A percentile compares a stretch with the other conserved stretches of the same genome.
phyloP scores from a whole-genome alignment of 2,329 filamentous ascomycete genomes.

The Xylaria sp. region DNA sequence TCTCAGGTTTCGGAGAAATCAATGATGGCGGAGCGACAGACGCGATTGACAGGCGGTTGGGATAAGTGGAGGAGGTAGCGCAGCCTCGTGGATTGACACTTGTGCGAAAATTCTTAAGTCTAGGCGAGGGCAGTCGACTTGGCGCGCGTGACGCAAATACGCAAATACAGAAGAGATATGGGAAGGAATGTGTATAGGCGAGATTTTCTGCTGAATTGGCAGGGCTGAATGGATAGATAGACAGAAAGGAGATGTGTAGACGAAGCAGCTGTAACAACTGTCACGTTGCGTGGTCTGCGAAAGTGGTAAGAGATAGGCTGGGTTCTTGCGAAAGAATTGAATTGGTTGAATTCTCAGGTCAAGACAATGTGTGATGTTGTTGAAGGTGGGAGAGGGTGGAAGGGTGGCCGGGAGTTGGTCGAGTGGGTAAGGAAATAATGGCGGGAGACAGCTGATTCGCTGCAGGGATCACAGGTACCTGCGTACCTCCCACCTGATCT shows the following conservation, averaged over 20 bases:
- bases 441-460: not conserved
- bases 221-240: slow-evolving; percentile 1
- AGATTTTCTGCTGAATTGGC: not conserved
- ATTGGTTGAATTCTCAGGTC: slow-evolving; percentile 16
- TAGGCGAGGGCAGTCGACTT: slow-evolving; percentile 4
- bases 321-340: slow-evolving; percentile 3
- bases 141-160: not conserved
- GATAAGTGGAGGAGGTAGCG: not conserved
- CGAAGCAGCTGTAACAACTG: slow-evolving; percentile 1
- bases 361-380: slow-evolving; percentile 12
- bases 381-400: slow-evolving; percentile 9
- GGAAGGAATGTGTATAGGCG: not conserved
- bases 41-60: slow-evolving; percentile 1
- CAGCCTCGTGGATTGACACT: not conserved
- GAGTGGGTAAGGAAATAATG: not conserved
- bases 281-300: not conserved
- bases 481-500: not conserved
- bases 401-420: slow-evolving; percentile 2
- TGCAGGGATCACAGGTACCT: not conserved
- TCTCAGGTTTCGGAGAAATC: slow-evolving; percentile 7
- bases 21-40: slow-evolving; percentile 1
- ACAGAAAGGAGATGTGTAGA: slow-evolving; percentile 2
- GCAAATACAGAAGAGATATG: not conserved
- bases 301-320: not conserved
- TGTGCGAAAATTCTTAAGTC: not conserved